phyloP scores from a whole-genome alignment of 331 rosid genomes.

The Malus hybrid region DNA sequence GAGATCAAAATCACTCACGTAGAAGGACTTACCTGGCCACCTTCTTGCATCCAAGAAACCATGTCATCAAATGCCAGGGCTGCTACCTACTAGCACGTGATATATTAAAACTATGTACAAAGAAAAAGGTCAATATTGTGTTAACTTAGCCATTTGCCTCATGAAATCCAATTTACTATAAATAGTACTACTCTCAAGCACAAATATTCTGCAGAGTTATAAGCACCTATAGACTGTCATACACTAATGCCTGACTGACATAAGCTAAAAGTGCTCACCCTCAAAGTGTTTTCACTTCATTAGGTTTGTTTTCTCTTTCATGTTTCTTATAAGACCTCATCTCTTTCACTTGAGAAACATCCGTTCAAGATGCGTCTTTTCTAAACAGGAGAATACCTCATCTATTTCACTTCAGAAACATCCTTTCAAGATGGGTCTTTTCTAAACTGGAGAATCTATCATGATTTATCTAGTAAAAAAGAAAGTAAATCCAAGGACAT shows the following conservation, averaged over 20 bases:
- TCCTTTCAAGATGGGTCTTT: too few relatives aligned
- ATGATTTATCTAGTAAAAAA: slow-evolving; percentile 3
- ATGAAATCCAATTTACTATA: slow-evolving; percentile 10
- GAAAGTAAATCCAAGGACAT: slow-evolving; percentile 4
- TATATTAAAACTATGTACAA: slow-evolving; percentile 86
- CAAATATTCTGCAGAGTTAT: background rate
- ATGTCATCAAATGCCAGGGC: slow-evolving; percentile 99
- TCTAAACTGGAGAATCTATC: background rate
- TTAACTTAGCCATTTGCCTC: slow-evolving; percentile 42
- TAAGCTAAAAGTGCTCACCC: background rate
- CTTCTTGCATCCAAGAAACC: slow-evolving; percentile 99
- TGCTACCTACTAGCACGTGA: slow-evolving; percentile 98
- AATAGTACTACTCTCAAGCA: background rate
- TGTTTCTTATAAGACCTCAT: background rate
- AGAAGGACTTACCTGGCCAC: slow-evolving; percentile 83
- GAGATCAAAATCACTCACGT: slow-evolving; percentile 2
- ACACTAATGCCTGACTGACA: too few relatives aligned
- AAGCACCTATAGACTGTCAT: background rate
- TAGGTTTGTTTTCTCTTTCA: background rate
- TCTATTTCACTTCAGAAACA: too few relatives aligned
- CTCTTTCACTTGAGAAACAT: background rate
- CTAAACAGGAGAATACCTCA: background rate
- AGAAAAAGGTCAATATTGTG: slow-evolving; percentile 54
- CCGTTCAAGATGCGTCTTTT: background rate
- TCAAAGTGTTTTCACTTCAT: background rate